Evolutionary conservation across 306 rosid genomes (phyloP).

Genomic region (Citrullus colocynthis): DNA sequence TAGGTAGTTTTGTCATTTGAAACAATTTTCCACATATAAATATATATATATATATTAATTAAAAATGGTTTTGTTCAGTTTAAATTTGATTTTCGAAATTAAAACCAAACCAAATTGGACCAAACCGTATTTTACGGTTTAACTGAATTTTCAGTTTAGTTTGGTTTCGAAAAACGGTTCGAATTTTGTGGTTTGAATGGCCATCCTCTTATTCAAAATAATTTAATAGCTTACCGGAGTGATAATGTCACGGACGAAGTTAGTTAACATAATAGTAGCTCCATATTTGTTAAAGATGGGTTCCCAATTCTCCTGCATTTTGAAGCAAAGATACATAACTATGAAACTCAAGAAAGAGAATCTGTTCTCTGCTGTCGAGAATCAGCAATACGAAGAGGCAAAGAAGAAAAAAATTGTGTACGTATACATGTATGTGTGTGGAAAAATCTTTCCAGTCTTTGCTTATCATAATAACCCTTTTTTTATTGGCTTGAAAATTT

Average conservation of each 20-base stretch:
- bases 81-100: too few relatives aligned
- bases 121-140: too few relatives aligned
- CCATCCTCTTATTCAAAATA: not conserved
- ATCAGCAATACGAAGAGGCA: not conserved
- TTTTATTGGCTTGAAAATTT: too few relatives aligned
- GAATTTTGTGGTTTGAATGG: too few relatives aligned
- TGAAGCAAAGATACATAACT: not conserved
- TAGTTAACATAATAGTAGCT: slow-evolving; percentile 30
- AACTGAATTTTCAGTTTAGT: too few relatives aligned
- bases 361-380: not conserved
- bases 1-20: too few relatives aligned
- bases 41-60: too few relatives aligned
- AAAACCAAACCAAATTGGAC: too few relatives aligned
- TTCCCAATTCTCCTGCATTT: slow-evolving; percentile 63
- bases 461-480: not conserved
- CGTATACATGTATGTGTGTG: too few relatives aligned
- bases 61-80: too few relatives aligned
- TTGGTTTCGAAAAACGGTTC: too few relatives aligned
- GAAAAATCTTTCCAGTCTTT: not conserved
- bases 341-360: not conserved
- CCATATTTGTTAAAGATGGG: slow-evolving; percentile 42
- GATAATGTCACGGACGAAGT: slow-evolving; percentile 24
- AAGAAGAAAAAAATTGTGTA: not conserved
- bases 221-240: slow-evolving; percentile 29
- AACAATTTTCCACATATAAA: too few relatives aligned